These are phyloP conservation scores for Prunus mume DNA, from an alignment of 306 rosid genomes.

Conservation along the genomic window DNA sequence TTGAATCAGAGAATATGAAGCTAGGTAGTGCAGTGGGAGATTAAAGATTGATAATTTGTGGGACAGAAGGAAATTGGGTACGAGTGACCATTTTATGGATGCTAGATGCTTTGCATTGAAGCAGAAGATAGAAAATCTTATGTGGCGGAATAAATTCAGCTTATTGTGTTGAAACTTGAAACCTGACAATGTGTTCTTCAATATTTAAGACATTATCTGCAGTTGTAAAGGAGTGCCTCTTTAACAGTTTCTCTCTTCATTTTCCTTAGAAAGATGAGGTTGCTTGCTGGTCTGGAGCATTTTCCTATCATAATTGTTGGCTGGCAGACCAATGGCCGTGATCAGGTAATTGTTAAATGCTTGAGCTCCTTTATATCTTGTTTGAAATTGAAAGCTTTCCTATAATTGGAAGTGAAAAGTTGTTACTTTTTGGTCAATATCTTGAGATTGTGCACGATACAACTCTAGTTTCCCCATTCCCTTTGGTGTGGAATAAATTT, in stretches of 20 bases:
- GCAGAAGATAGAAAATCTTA: neutral
- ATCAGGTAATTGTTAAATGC: neutral
- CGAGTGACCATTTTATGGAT: slow-evolving; percentile 3
- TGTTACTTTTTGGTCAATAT: too few relatives aligned
- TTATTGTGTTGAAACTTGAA: slow-evolving; percentile 8
- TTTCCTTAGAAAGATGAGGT: neutral
- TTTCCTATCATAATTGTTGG: neutral
- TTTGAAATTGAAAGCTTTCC: neutral
- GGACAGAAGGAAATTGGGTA: neutral
- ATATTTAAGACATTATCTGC: neutral
- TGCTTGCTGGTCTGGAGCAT: neutral
- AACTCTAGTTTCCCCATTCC: too few relatives aligned
- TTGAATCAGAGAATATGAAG: slow-evolving; percentile 51
- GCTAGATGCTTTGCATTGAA: neutral
- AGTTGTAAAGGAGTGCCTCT: neutral
- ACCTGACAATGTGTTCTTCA: neutral
- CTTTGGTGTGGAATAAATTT: neutral
- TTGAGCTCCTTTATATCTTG: neutral
- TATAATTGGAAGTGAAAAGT: neutral
- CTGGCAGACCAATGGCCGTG: neutral
- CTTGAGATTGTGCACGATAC: too few relatives aligned
- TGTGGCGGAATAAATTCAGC: slow-evolving; percentile 2
- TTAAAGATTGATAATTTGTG: neutral
- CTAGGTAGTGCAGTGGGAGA: slow-evolving; percentile 14
- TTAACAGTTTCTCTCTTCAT: neutral